Conservation (phyloP, 805 yeast species). For the Pichia sporocuriosa region DNA sequence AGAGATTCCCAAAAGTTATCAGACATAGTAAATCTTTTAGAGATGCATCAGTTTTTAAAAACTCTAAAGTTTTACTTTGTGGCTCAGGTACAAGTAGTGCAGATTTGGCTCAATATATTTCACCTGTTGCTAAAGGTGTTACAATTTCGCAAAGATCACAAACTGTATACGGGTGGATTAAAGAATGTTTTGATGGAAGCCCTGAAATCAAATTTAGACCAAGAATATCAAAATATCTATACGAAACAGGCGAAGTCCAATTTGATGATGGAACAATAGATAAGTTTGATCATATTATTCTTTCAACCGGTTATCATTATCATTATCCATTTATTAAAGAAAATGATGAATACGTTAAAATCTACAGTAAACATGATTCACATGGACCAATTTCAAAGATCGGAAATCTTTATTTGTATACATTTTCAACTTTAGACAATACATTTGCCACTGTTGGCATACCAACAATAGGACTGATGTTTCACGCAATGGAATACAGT, state of each 20-base stretch:
- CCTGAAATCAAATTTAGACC: conserved; percentile 17
- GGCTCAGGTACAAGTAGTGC: conserved; percentile 39
- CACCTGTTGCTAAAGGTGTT: conserved; percentile 16
- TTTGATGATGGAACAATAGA: conserved; percentile 31
- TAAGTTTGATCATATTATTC: conserved; percentile 34
- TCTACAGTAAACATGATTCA: conserved; percentile 5
- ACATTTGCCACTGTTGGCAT: conserved; percentile 37
- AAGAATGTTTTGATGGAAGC: conserved; percentile 11
- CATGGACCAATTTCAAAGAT: conserved; percentile 13
- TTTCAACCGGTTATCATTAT: conserved; percentile 48
- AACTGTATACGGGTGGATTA: conserved; percentile 19
- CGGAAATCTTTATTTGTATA: conserved; percentile 26
- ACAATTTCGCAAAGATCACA: conserved; percentile 18
- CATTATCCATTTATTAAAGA: conserved; percentile 34
- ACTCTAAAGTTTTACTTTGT: conserved; percentile 35
- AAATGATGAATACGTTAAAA: conserved; percentile 10
- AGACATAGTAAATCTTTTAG: conserved; percentile 53
- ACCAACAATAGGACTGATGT: conserved; percentile 37
- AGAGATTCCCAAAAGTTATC: conserved; percentile 37
- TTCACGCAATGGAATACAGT: conserved; percentile 43
- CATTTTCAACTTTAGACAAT: conserved; percentile 38
- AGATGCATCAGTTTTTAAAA: conserved; percentile 35
- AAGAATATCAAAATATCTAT: conserved; percentile 14
- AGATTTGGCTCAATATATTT: conserved; percentile 36
- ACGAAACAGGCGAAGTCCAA: conserved; percentile 17